Evolutionary conservation across 2,329 filamentous ascomycete species (phyloP), one percentile per base, ranked within the genome.

Genomic region (Venturiaceae sp.): DNA sequence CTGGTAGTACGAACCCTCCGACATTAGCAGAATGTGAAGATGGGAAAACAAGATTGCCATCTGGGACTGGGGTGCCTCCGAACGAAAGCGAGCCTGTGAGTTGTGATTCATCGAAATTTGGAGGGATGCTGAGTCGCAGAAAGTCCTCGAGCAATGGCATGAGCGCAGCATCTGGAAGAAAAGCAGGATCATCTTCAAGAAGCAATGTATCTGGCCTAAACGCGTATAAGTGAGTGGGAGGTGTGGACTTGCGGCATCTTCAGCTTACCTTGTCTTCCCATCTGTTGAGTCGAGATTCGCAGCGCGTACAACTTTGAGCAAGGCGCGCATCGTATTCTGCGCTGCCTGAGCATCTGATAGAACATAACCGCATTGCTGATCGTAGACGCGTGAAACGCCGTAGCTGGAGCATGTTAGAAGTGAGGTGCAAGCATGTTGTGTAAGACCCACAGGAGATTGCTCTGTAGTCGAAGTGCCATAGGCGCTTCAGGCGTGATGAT

Each of bases 381-480:
- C 80, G 70, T 90, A 96, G 19, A 97, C 91, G 53, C 88, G 83
- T 3, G 90, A 87, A 16, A 96, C 83, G 5, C 92, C 92, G 68
- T 87, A 92, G 30, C 81, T 83, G 19, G 13, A 8, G 6, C 47
- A 30, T 13, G 26, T 46, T 16, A 50, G 26, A 32, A 46, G 3
- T 55, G 34, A 37, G 14, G 5, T 5, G 34, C 8, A 36, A 23
- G 9, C 58, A 64, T 3, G 54, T 28, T 14, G 21, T 16, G 33
- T 14, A n/a, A 23, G 34, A 66, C 79, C 68, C 68, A 87, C 83
- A 99, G 83, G 19, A 99, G 79, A 65, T 86, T 96, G 16, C 91
- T 88, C 68, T 97, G 92, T 23, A 99, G 81, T 36, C 94, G 86
- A 63, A 99, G 74, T 4, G 94, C 92, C 74, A 99, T 86, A 2